These are phyloP conservation scores for Botrytis porri DNA, from an alignment of 2,329 filamentous ascomycete species.

Conservation along the genomic window DNA sequence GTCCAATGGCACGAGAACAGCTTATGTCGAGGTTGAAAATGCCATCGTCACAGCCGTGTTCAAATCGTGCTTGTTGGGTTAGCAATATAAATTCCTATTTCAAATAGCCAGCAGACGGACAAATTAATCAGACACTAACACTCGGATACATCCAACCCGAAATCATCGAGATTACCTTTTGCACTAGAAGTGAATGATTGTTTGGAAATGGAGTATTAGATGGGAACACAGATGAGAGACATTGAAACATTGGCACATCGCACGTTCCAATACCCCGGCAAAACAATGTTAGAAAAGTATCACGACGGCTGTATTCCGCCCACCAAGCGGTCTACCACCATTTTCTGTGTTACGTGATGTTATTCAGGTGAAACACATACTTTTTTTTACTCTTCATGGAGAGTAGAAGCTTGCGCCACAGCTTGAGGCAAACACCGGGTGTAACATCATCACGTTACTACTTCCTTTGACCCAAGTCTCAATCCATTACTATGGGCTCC, in stretches of 20 bases:
- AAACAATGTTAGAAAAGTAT: neutral
- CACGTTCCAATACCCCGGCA: conserved; percentile 2
- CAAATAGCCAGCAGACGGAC: neutral
- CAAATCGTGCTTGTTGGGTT: neutral
- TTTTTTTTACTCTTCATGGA: neutral
- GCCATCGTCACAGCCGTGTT: neutral
- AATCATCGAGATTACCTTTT: neutral
- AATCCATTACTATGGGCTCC: neutral
- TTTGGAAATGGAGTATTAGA: neutral
- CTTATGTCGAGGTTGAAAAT: neutral
- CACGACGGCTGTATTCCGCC: neutral
- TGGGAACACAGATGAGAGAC: neutral
- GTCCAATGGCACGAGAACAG: neutral
- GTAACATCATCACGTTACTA: neutral
- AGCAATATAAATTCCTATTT: neutral
- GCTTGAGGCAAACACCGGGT: neutral
- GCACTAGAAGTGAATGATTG: neutral
- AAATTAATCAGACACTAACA: neutral
- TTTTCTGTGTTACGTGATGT: conserved; percentile 2
- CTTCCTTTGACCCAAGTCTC: no score
- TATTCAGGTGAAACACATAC: neutral
- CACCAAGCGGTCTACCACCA: neutral
- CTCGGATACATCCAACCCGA: neutral
- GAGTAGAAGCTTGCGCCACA: neutral
- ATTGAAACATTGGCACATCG: neutral